Evolutionary conservation across 2,329 filamentous ascomycete species (phyloP).

Genomic region (Pyricularia pennisetigena): DNA sequence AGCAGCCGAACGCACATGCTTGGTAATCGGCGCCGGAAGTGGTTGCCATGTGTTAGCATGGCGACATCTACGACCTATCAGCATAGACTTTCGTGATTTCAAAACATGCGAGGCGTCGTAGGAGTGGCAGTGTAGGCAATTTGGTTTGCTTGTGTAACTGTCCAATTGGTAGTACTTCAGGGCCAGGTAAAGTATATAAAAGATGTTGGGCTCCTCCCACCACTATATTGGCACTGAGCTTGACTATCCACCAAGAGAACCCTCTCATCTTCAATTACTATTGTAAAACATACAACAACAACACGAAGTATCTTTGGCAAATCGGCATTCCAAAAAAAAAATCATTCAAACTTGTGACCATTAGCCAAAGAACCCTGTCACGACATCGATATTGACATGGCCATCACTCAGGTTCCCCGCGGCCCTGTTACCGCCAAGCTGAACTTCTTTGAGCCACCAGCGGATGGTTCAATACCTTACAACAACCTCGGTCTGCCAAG

Average conservation of each 20-base stretch:
- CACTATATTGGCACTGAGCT: neutral
- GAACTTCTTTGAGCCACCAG: slow-evolving; percentile 18
- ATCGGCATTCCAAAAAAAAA: neutral
- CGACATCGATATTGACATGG: neutral
- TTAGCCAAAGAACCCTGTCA: neutral
- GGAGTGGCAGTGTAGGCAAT: neutral
- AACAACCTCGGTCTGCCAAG: slow-evolving; percentile 37
- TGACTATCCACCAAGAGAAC: neutral
- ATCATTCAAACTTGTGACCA: neutral
- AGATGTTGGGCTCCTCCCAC: neutral
- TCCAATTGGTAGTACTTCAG: neutral
- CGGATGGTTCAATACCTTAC: slow-evolving; percentile 15
- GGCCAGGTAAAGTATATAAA: neutral
- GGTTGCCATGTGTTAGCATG: neutral
- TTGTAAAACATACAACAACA: neutral
- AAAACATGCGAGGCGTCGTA: neutral
- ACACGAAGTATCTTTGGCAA: neutral
- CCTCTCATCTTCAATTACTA: neutral
- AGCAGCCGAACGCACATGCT: neutral
- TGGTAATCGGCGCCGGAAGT: neutral
- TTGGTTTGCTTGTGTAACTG: neutral
- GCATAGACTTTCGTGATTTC: neutral
- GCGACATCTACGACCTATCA: neutral
- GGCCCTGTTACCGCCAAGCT: slow-evolving; percentile 14
- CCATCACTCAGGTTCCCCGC: neutral